These are phyloP conservation scores for Solidago caesia DNA, from an alignment of 129 eudicot species.

Conservation along the genomic window DNA sequence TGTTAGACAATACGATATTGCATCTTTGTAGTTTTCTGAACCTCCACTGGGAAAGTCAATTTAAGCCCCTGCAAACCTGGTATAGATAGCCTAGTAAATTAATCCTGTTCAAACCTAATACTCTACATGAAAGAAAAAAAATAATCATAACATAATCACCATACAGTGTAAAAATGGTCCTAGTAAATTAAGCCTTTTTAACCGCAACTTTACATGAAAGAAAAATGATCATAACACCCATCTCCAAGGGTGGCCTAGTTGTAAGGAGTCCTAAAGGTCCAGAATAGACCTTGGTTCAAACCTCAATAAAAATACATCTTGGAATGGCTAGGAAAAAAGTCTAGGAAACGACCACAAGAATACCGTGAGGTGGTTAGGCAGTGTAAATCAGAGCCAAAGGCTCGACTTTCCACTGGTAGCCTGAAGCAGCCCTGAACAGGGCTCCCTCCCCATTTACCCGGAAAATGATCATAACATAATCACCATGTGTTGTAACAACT, in stretches of 20 bases:
- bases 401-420: too few species aligned
- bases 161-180: not conserved
- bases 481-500: constrained; percentile 11
- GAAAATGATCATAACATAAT: constrained; percentile 17
- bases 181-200: not conserved
- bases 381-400: too few species aligned
- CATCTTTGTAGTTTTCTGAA: constrained; percentile 39
- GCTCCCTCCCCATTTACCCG: not conserved
- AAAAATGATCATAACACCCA: too few species aligned
- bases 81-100: constrained; percentile 27
- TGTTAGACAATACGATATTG: constrained; percentile 37
- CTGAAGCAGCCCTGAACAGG: too few species aligned
- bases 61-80: constrained; percentile 45
- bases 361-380: too few species aligned
- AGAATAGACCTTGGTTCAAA: too few species aligned
- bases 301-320: too few species aligned
- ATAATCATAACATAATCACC: constrained; percentile 20
- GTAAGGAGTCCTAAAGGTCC: too few species aligned
- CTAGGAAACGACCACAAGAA: too few species aligned
- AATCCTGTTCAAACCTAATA: constrained; percentile 18
- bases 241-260: too few species aligned
- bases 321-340: too few species aligned
- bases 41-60: constrained; percentile 20
- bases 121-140: constrained; percentile 17
- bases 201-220: not conserved